A percentile compares a stretch with the other conserved stretches of the same genome.
These are phyloP conservation scores for Saksenaea vasiformis DNA, from an alignment of 371 early-diverging fungal genomes.

Conservation along the genomic window DNA sequence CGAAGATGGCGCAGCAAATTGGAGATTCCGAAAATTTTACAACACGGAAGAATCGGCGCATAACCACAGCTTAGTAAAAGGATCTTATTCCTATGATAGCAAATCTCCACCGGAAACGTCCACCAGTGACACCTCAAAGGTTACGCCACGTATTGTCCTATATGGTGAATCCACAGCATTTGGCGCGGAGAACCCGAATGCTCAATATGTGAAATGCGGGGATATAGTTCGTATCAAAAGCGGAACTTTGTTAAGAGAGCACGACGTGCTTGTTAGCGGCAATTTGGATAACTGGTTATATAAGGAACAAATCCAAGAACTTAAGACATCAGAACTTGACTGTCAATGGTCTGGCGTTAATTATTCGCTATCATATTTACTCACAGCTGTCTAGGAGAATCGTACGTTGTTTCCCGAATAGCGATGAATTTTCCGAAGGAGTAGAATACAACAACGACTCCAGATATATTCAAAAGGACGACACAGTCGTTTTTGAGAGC, in stretches of 20 bases:
- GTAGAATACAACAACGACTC: neutral
- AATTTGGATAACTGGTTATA: neutral
- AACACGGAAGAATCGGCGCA: neutral
- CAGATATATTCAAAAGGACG: neutral
- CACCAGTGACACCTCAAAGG: no score
- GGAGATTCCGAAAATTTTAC: neutral
- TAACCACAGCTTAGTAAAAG: neutral
- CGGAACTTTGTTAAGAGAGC: neutral
- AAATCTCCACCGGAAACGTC: no score
- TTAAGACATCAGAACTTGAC: no score
- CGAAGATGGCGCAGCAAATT: neutral
- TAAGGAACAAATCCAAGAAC: neutral
- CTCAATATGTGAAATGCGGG: neutral
- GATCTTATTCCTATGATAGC: no score
- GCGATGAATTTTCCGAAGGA: no score
- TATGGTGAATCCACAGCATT: no score
- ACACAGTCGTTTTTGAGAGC: neutral
- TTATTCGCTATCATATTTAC: no score
- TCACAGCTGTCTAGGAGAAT: no score
- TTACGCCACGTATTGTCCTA: no score
- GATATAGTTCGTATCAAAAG: neutral
- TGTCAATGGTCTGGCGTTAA: no score
- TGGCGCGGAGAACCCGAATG: neutral
- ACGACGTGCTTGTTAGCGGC: neutral
- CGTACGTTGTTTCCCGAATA: no score